phyloP scores from a whole-genome alignment of 1,139 yeast species.

The Kluyveromyces sp. region DNA sequence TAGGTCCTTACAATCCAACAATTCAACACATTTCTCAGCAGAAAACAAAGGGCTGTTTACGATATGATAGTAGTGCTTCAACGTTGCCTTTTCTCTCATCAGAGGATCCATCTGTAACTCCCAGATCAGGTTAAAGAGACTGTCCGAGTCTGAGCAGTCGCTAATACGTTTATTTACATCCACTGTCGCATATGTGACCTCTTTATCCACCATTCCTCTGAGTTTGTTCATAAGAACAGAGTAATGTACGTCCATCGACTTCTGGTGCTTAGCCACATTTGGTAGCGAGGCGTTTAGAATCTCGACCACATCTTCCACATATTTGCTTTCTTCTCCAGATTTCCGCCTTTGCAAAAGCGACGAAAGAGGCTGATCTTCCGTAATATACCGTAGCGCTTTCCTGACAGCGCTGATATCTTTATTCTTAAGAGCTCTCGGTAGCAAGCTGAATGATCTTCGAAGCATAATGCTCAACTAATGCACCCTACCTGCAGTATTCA shows the following conservation, averaged over 20 bases:
- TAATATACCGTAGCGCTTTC: constrained; percentile 23
- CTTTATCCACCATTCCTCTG: constrained; percentile 20
- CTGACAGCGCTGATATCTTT: constrained; percentile 19
- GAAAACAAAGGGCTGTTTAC: constrained; percentile 4
- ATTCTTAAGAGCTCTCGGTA: constrained; percentile 10
- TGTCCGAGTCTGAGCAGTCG: constrained; percentile 11
- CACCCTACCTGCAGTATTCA: background rate
- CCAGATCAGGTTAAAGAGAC: constrained; percentile 20
- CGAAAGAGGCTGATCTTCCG: constrained; percentile 16
- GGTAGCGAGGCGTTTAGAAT: constrained; percentile 27
- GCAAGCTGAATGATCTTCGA: constrained; percentile 12
- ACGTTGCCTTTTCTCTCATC: constrained; percentile 13
- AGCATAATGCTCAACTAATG: constrained; percentile 8
- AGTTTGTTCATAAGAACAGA: constrained; percentile 24
- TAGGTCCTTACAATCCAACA: constrained; percentile 7
- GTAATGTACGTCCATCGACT: constrained; percentile 25
- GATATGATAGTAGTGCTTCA: constrained; percentile 13
- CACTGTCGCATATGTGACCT: constrained; percentile 10
- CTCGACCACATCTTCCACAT: constrained; percentile 24
- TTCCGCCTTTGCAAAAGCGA: constrained; percentile 8
- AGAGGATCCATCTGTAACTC: constrained; percentile 16
- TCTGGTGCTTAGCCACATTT: constrained; percentile 18
- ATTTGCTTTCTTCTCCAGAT: constrained; percentile 12
- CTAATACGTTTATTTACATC: constrained; percentile 7
- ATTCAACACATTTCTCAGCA: constrained; percentile 8